Base-by-base conservation (phyloP, 805 yeast species). In the Kazachstania taianensis region DNA sequence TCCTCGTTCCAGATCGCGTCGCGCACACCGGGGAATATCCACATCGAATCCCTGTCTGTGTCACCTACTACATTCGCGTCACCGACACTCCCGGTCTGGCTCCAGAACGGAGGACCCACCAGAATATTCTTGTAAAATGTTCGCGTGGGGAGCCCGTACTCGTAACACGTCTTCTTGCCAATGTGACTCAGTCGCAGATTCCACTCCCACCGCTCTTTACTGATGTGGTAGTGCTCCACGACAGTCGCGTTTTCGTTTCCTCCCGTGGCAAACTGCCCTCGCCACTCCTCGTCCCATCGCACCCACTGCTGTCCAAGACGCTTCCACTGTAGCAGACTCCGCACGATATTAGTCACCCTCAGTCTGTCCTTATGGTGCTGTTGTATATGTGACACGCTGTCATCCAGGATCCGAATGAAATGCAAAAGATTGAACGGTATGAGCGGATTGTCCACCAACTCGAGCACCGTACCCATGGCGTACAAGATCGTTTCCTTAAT, bases 151-250 rank as follows among this genome's bases (percentile, higher is more conserved):
- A 70, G 48, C 1, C 71, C 71, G 10, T 61, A 62, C 2, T 61
- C 53, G 9, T 62, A 52, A 7, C 77, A 46, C 40, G 79, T 65
- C 7, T 61, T 55, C 42, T 69, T 71, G 43, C 75, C 78, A 39
- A 81, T 63, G 7, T 59, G 49, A 5, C 70, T 57, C 48, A 82
- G 57, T 41, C 73, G 72, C 7, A 73, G 66, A 56, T 86, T 86
- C 82, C 89, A 81, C 38, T 71, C 72, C 78, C 81, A 72, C 46
- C 96, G 65, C 41, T 72, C 73, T 33, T 75, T 72, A 0, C 85
- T 69, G 25, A 81, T 58, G 35, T 76, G 52, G 2, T 81, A 70
- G 2, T 92, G 83, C 51, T 86, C 94, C 2, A 71, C 46, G 15
- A 65, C 62, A 12, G 55, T 16, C 19, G 19, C 28, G 5, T 29